Base-by-base conservation (phyloP, 2,329 filamentous ascomycete species). In the Talaromyces sp. region DNA sequence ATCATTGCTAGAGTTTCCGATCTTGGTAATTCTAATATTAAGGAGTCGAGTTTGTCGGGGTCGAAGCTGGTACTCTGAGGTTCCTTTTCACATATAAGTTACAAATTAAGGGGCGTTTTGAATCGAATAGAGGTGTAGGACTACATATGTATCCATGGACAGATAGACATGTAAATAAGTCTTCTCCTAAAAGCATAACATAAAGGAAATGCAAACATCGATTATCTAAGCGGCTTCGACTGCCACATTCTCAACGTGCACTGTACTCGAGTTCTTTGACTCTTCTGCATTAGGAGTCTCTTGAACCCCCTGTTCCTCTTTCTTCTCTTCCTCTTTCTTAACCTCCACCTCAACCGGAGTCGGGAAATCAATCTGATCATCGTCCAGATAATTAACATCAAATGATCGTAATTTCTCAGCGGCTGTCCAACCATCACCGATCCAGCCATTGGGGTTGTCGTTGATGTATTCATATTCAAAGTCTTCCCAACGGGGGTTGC, bases 331-430 rank as follows among this genome's bases (percentile, higher is more conserved):
- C 11, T 29, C 36, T 8, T 58, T 19, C 25, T 59, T 31, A 8
- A 25, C 31, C 29, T 53, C 47, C 1, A 29, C 31, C 45, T 34
- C 45, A 53, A 69, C 68, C 5, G 62, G 54, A 27, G 38, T 53
- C 3, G 76, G 76, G 65, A 75, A 76, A 62, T 78, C 75, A 38
- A 78, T 60, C 53, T 73, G 70, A n/a, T 76, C 72, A 64, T 77
- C 75, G 58, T 77, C 71, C 29, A 78, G 65, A 63, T 78, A 78
- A 64, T 76, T 66, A 5, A 78, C 75, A 29, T 72, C 69, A 66
- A 78, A 72, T 36, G 38, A 68, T 29, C 74, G 67, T 43, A 72
- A 62, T 63, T 72, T 76, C 66, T 70, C 68, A 19, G 47, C 64
- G 5, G 31, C 61, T 17, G 64, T 65, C 51, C 60, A 58, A 19